Conservation (phyloP, 2,329 filamentous ascomycete species). For the Colletotrichum sp. region DNA sequence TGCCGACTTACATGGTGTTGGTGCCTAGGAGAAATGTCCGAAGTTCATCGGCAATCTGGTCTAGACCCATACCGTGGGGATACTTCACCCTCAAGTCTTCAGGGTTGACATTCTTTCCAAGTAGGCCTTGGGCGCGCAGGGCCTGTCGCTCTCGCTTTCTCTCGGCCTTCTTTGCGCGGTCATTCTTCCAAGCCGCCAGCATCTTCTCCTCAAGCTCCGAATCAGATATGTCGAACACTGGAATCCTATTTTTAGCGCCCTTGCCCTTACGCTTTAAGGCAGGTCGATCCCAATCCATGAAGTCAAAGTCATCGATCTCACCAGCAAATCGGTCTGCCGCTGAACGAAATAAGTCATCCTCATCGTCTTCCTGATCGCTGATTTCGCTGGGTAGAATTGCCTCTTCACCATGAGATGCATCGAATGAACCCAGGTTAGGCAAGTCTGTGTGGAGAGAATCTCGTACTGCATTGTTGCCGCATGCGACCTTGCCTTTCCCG, state of each 20-base stretch:
- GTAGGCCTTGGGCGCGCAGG: slow-evolving; percentile 67
- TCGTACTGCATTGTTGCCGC: not conserved
- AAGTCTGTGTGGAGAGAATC: not conserved
- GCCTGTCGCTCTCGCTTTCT: slow-evolving; percentile 75
- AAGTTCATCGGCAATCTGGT: slow-evolving; percentile 76
- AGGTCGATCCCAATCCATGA: slow-evolving; percentile 82
- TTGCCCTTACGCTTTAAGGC: slow-evolving; percentile 68
- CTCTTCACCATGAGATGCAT: not conserved
- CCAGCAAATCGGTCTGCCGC: not conserved
- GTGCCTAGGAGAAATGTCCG: slow-evolving; percentile 70
- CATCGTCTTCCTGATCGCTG: not conserved
- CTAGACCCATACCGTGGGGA: slow-evolving; percentile 70
- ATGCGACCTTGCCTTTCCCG: not conserved
- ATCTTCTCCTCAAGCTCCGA: slow-evolving; percentile 69
- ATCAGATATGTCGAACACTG: slow-evolving; percentile 64
- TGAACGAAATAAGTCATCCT: slow-evolving; percentile 13
- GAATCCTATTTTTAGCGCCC: slow-evolving; percentile 59
- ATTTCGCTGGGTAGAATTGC: not conserved
- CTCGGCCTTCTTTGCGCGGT: slow-evolving; percentile 73
- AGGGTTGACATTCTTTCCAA: slow-evolving; percentile 63
- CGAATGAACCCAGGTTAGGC: not conserved
- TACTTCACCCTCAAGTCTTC: slow-evolving; percentile 75
- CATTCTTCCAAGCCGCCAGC: slow-evolving; percentile 66
- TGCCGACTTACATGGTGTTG: slow-evolving; percentile 6
- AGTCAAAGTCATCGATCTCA: slow-evolving; percentile 73